These are phyloP conservation scores for Ophiocordyceps camponoti-saundersi DNA, from an alignment of 2,329 filamentous ascomycete genomes.

Conservation along the genomic window DNA sequence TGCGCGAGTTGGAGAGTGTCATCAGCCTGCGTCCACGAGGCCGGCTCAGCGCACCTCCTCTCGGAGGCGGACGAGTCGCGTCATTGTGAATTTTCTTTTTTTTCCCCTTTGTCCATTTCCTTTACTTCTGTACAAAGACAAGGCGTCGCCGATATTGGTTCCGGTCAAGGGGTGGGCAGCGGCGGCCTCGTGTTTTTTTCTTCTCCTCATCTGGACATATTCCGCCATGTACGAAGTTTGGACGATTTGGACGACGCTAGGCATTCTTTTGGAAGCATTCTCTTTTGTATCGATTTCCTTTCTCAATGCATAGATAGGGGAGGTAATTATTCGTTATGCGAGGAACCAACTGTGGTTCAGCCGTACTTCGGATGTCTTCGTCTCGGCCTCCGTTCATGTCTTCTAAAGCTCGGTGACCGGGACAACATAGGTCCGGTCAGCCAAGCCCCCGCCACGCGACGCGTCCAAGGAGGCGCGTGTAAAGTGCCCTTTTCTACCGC, in stretches of 20 bases:
- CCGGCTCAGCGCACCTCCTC: conserved; percentile 17
- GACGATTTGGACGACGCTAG: background rate
- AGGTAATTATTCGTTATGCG: no score
- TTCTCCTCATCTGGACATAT: background rate
- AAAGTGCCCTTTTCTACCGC: conserved; percentile 13
- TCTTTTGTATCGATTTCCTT: background rate
- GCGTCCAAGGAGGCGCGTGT: conserved; percentile 15
- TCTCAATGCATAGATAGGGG: background rate
- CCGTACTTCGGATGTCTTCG: no score
- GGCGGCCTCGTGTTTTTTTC: no score
- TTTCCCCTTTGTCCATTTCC: background rate
- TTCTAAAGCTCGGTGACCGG: background rate
- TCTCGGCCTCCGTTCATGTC: background rate
- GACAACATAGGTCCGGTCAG: background rate
- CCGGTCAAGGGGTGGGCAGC: no score
- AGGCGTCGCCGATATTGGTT: background rate
- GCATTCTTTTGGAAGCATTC: background rate
- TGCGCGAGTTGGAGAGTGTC: conserved; percentile 81
- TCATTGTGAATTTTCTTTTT: conserved; percentile 21
- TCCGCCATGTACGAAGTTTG: background rate
- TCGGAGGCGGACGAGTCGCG: conserved; percentile 17
- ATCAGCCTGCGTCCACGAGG: conserved; percentile 40
- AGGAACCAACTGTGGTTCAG: no score
- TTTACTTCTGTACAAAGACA: background rate
- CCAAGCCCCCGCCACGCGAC: conserved; percentile 7